A percentile compares a stretch with the other conserved stretches of the same genome.
Evolutionary conservation across 495 filamentous ascomycete species (phyloP).

Genomic region (Friedmanniomyces simplex): DNA sequence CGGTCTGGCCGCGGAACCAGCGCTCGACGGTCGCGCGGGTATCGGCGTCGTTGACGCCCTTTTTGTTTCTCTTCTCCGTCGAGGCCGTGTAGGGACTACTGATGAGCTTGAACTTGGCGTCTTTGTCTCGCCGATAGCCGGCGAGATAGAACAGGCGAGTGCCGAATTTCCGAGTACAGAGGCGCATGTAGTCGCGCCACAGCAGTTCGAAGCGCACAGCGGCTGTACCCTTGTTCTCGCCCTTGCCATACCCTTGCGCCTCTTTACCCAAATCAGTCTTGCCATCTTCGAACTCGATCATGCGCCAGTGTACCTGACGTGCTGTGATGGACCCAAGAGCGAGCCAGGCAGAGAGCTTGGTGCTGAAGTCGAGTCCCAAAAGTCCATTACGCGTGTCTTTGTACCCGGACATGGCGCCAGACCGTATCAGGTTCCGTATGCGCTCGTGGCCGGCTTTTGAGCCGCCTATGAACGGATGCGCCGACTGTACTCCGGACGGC

Average conservation of each 20-base stretch:
- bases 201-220: constrained; percentile 58
- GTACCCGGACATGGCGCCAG: constrained; percentile 47
- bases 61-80: constrained; percentile 25
- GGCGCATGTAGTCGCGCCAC: constrained; percentile 67
- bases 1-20: constrained; percentile 52
- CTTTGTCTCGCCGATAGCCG: constrained; percentile 46
- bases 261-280: constrained; percentile 25
- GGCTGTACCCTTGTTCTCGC: constrained; percentile 59
- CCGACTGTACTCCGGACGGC: constrained; percentile 38
- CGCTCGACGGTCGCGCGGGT: constrained; percentile 32
- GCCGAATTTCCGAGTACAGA: constrained; percentile 56
- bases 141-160: constrained; percentile 46
- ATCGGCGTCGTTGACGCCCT: constrained; percentile 24
- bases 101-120: constrained; percentile 14
- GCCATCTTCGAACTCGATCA: constrained; percentile 53
- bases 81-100: constrained; percentile 13
- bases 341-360: constrained; percentile 59
- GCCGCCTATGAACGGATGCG: constrained; percentile 59
- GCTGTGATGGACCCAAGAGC: constrained; percentile 58
- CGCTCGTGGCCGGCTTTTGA: constrained; percentile 45
- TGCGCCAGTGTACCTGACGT: constrained; percentile 51
- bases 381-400: constrained; percentile 60
- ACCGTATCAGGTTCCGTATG: constrained; percentile 46
- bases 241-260: constrained; percentile 46
- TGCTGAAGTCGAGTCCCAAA: constrained; percentile 55